These are phyloP conservation scores for Prunus padus DNA, from an alignment of 306 rosid species.

Conservation along the genomic window DNA sequence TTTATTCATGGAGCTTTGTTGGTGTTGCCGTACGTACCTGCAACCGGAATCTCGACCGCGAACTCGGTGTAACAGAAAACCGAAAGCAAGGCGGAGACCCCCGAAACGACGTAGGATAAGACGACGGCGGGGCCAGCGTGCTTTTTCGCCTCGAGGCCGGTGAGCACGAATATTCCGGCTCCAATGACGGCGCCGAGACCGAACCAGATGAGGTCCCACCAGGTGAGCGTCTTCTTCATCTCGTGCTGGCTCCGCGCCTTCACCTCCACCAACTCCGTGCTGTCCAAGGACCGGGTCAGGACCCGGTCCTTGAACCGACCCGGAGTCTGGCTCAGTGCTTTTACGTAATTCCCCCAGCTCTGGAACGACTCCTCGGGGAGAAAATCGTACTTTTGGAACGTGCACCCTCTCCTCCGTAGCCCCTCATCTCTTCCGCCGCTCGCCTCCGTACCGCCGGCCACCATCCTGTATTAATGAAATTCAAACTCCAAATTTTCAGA, in stretches of 20 bases:
- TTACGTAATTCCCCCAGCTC: constrained; percentile 55
- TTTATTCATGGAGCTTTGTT: not conserved
- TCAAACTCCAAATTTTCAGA: not conserved
- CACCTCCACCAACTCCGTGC: constrained; percentile 59
- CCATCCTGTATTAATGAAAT: constrained; percentile 30
- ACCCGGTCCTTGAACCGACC: constrained; percentile 49
- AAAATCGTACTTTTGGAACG: constrained; percentile 47
- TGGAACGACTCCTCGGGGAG: constrained; percentile 82
- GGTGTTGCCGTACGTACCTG: constrained; percentile 51
- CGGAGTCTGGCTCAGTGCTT: constrained; percentile 55
- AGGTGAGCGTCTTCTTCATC: constrained; percentile 79
- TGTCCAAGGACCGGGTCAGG: constrained; percentile 51
- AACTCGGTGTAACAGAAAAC: constrained; percentile 95
- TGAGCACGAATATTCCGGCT: constrained; percentile 79
- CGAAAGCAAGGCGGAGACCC: constrained; percentile 82
- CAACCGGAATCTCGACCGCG: constrained; percentile 85
- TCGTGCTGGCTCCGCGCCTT: constrained; percentile 60
- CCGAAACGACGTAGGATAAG: constrained; percentile 67
- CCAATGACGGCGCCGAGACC: constrained; percentile 83
- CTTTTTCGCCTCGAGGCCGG: constrained; percentile 53
- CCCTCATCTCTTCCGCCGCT: constrained; percentile 19
- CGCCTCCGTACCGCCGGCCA: not conserved
- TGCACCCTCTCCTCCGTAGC: constrained; percentile 45
- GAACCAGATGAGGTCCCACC: constrained; percentile 98
- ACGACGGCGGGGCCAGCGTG: constrained; percentile 78